These are phyloP conservation scores for Pelargonium cotyledonis DNA, from an alignment of 441 rosid species.

Conservation along the genomic window DNA sequence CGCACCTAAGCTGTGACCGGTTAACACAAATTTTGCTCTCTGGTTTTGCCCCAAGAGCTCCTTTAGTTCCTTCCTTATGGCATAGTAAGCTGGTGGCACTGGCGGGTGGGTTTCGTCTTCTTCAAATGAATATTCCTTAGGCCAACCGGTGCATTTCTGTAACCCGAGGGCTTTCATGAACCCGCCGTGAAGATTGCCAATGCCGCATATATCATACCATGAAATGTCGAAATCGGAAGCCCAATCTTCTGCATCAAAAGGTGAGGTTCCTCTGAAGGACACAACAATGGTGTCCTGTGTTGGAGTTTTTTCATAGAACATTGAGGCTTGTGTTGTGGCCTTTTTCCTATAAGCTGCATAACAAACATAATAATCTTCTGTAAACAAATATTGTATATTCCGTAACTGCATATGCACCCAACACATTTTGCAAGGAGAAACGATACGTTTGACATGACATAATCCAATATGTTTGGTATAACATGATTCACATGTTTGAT, in stretches of 20 bases:
- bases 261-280: constrained; percentile 68
- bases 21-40: constrained; percentile 28
- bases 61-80: constrained; percentile 38
- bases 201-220: constrained; percentile 51
- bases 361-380: no score
- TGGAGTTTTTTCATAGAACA: constrained; percentile 34
- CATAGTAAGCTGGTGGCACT: constrained; percentile 40
- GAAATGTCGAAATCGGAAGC: constrained; percentile 63
- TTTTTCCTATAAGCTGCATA: constrained; percentile 44
- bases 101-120: constrained; percentile 14
- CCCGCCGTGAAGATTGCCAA: constrained; percentile 65
- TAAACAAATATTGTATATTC: no score
- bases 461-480: no score
- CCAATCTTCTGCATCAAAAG: constrained; percentile 65
- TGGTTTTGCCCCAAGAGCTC: constrained; percentile 24
- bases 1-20: constrained; percentile 51
- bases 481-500: no score
- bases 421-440: no score
- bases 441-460: no score
- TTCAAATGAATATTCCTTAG: constrained; percentile 20
- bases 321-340: constrained; percentile 54
- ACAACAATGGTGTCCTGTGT: constrained; percentile 43
- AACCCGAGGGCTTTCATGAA: constrained; percentile 75
- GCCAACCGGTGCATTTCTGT: constrained; percentile 45
- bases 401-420: neutral